Percentiles rank a stretch among this genome's conserved stretches.
Evolutionary conservation across 768 basidiomycete genomes (phyloP).

Genomic region (Suillus subluteus): DNA sequence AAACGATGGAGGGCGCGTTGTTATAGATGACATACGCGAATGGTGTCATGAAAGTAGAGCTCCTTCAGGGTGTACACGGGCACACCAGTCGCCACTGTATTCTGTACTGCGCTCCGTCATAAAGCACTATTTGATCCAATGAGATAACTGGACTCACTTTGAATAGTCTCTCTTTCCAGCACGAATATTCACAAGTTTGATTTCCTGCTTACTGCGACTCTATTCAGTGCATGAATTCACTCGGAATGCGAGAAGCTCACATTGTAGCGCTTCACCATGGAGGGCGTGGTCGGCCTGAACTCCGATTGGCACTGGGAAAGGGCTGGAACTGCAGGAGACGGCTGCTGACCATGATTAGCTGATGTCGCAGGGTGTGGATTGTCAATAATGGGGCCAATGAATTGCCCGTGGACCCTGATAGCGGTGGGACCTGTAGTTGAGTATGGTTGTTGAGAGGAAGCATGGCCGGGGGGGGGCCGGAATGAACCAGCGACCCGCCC

Average conservation of each 20-base stretch:
- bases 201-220: neutral
- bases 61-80: conserved; percentile 56
- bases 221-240: neutral
- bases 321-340: neutral
- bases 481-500: neutral
- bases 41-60: conserved; percentile 50
- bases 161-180: neutral
- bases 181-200: neutral
- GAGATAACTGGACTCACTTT: neutral
- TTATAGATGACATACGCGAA: conserved; percentile 36
- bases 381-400: neutral
- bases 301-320: neutral
- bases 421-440: neutral
- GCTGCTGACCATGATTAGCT: neutral
- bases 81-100: conserved; percentile 36
- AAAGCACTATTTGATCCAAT: neutral
- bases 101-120: neutral
- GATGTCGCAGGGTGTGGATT: neutral
- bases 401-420: no score
- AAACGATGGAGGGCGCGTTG: neutral
- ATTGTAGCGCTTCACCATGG: neutral
- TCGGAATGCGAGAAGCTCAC: neutral
- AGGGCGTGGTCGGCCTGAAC: neutral
- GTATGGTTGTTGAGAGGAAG: neutral
- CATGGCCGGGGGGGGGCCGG: neutral